These are phyloP conservation scores for Kluyveromyces dobzhanskii DNA, from an alignment of 805 yeast species.

Conservation along the genomic window DNA sequence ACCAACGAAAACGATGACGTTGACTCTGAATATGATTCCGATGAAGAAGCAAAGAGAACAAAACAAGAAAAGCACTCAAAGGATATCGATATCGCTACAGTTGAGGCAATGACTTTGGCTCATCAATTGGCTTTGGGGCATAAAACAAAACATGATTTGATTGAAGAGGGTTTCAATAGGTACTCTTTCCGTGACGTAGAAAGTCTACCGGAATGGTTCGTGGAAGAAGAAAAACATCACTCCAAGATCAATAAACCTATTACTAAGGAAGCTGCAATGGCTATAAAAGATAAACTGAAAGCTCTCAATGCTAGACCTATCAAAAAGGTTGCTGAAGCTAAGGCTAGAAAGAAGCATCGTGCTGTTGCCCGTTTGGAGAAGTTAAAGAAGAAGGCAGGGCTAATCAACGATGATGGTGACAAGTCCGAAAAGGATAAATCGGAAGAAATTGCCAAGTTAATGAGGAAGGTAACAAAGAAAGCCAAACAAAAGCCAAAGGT, in stretches of 20 bases:
- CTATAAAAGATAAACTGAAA: conserved; percentile 63
- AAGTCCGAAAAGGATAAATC: conserved; percentile 93
- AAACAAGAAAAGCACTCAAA: conserved; percentile 42
- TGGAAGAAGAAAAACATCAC: conserved; percentile 85
- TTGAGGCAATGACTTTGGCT: conserved; percentile 96
- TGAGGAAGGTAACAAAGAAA: conserved; percentile 72
- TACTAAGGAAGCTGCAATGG: conserved; percentile 86
- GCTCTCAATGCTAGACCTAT: conserved; percentile 95
- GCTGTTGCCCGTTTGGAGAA: conserved; percentile 81
- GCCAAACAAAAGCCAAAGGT: conserved; percentile 69
- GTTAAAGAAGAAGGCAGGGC: conserved; percentile 84
- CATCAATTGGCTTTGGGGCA: conserved; percentile 92
- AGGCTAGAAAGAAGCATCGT: conserved; percentile 92
- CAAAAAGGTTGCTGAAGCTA: conserved; percentile 96
- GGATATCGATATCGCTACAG: conserved; percentile 79
- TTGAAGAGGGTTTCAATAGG: conserved; percentile 90
- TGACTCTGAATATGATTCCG: conserved; percentile 43
- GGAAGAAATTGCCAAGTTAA: conserved; percentile 79
- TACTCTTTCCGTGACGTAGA: conserved; percentile 88
- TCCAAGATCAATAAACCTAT: conserved; percentile 83
- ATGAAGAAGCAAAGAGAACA: conserved; percentile 41
- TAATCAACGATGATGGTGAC: conserved; percentile 78
- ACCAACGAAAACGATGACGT: conserved; percentile 32
- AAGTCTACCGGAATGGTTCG: conserved; percentile 93
- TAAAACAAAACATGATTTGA: conserved; percentile 69